Evolutionary conservation across 768 basidiomycete species (phyloP).

Genomic region (Podaxis sp.): DNA sequence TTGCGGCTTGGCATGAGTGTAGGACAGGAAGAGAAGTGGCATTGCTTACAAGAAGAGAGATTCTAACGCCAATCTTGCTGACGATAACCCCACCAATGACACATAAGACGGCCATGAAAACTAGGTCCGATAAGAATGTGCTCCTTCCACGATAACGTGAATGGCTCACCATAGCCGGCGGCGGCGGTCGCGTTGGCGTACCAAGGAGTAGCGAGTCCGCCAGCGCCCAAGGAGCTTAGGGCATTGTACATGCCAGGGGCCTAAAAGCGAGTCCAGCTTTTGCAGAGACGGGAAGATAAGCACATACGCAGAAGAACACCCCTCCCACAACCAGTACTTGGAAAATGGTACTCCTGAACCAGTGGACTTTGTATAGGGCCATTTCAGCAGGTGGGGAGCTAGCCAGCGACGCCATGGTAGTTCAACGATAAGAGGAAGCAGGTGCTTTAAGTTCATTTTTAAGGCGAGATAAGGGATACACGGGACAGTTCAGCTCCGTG

Average conservation of each 20-base stretch:
- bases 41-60: constrained; percentile 19
- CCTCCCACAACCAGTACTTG: constrained; percentile 28
- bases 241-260: constrained; percentile 32
- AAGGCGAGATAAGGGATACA: background rate
- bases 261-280: constrained; percentile 10
- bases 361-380: constrained; percentile 20
- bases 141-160: background rate
- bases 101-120: constrained; percentile 27
- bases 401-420: background rate
- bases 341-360: constrained; percentile 27
- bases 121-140: constrained; percentile 9
- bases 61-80: constrained; percentile 27
- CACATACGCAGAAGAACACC: constrained; percentile 25
- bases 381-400: background rate
- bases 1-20: background rate
- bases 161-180: constrained; percentile 22
- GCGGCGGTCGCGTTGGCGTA: constrained; percentile 28
- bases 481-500: background rate
- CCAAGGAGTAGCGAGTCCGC: constrained; percentile 29
- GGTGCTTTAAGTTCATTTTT: background rate
- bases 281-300: background rate
- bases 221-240: constrained; percentile 24
- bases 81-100: constrained; percentile 27
- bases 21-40: background rate
- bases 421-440: background rate